Percentiles rank a stretch among this genome's conserved stretches.
Evolutionary conservation across 805 yeast genomes (phyloP).

Genomic region (Candida multigemmis): DNA sequence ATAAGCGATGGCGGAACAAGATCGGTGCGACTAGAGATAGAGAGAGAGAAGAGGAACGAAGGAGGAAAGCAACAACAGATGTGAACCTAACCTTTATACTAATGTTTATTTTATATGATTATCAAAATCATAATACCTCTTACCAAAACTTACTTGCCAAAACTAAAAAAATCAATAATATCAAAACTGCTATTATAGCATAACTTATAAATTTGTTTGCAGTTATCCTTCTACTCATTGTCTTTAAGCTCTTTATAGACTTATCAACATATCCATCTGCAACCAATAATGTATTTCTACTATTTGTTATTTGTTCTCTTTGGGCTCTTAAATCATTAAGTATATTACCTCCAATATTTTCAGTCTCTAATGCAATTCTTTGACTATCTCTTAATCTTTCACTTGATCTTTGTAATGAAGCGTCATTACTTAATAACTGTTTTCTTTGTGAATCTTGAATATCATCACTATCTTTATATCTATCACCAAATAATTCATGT

Average conservation of each 20-base stretch:
- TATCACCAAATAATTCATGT: slow-evolving; percentile 58
- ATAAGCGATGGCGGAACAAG: no score
- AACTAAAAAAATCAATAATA: slow-evolving; percentile 73
- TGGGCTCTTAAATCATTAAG: slow-evolving; percentile 84
- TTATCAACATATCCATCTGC: slow-evolving; percentile 93
- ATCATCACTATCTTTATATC: slow-evolving; percentile 28
- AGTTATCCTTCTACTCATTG: slow-evolving; percentile 89
- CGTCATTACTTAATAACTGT: slow-evolving; percentile 67
- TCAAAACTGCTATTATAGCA: slow-evolving; percentile 82
- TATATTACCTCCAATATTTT: slow-evolving; percentile 82
- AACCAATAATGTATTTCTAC: slow-evolving; percentile 77
- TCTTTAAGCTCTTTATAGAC: slow-evolving; percentile 73
- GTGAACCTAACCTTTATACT: no score
- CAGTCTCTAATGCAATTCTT: slow-evolving; percentile 87
- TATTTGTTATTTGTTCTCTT: slow-evolving; percentile 81
- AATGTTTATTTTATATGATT: no score
- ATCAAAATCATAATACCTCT: slow-evolving; percentile 2
- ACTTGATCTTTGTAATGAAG: slow-evolving; percentile 71
- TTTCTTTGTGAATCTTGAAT: slow-evolving; percentile 65
- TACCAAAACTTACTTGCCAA: slow-evolving; percentile 74
- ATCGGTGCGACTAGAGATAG: no score
- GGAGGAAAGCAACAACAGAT: no score
- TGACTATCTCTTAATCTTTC: slow-evolving; percentile 83
- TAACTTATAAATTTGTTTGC: slow-evolving; percentile 86
- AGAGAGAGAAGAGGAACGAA: no score